These are phyloP conservation scores for Termitomyces sp. DNA, from an alignment of 768 basidiomycete species.

Conservation along the genomic window DNA sequence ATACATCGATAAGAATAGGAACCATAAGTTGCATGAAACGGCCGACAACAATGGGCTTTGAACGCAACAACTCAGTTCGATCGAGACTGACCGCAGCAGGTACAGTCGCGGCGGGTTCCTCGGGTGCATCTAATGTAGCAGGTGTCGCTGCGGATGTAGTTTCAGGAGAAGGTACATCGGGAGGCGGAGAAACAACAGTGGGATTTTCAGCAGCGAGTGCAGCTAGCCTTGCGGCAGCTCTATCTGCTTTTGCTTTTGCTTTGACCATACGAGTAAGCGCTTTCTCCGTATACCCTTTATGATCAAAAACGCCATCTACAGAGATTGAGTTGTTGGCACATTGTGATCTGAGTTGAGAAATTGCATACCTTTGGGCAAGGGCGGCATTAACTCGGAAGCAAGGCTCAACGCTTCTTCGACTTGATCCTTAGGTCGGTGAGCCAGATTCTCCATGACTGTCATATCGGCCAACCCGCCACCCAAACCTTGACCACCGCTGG, in stretches of 20 bases:
- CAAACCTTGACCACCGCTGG: slow-evolving; percentile 64
- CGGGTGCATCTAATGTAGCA: slow-evolving; percentile 33
- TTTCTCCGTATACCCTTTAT: slow-evolving; percentile 86
- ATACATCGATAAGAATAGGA: slow-evolving; percentile 96
- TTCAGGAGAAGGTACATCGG: slow-evolving; percentile 23
- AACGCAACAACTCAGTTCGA: slow-evolving; percentile 70
- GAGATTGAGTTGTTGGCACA: slow-evolving; percentile 4
- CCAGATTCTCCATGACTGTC: slow-evolving; percentile 96
- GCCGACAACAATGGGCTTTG: slow-evolving; percentile 68
- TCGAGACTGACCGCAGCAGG: slow-evolving; percentile 37
- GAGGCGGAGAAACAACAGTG: background rate
- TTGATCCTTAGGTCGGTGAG: slow-evolving; percentile 95
- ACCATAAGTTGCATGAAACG: slow-evolving; percentile 86
- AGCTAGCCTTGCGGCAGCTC: slow-evolving; percentile 61
- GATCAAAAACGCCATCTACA: slow-evolving; percentile 92
- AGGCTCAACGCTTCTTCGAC: slow-evolving; percentile 90
- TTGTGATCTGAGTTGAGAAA: background rate
- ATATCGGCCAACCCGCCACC: slow-evolving; percentile 91
- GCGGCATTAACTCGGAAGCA: slow-evolving; percentile 88
- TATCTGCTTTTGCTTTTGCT: slow-evolving; percentile 78
- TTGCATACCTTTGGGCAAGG: slow-evolving; percentile 77
- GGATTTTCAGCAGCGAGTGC: slow-evolving; percentile 20
- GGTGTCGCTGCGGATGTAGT: slow-evolving; percentile 23
- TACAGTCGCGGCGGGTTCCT: slow-evolving; percentile 24
- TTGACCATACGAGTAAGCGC: slow-evolving; percentile 69